Evolutionary conservation across 805 yeast genomes (phyloP), one percentile per base, ranked within the genome.

Genomic region (Zygosaccharomyces pseudorouxii): DNA sequence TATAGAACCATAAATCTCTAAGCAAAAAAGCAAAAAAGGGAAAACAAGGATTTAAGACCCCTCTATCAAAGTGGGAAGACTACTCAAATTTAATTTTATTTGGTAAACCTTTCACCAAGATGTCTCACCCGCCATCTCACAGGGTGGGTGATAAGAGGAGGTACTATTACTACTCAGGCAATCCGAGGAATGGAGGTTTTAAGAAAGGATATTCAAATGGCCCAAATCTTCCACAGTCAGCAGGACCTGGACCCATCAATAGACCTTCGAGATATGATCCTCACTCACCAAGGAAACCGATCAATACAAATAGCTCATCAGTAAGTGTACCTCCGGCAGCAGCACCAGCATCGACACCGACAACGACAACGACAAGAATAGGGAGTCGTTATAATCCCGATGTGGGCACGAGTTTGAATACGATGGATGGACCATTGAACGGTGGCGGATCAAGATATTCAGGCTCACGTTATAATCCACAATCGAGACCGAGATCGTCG

Each of bases 181-280:
- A 53, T 44, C 57, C 65, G 19, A 57, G 68, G 53, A 59, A 59
- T 30, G 43, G 53, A 2, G 52, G 49, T 25, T 40, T 48, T 3
- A 58, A 55, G 37, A 54, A 54, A 39, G 38, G 42, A 4, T 58
- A 53, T 36, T 27, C 48, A 11, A 28, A 31, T 27, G 37, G 47
- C 9, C n/a, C 42, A 25, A 38, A 25, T 11, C 30, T 44, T 14
- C 45, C 49, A n/a, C 42, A 23, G 5, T 38, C 42, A 40, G 37
- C 43, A 16, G 40, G 33, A 14, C 11, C 37, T 2, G 37, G 37
- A 11, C 37, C 37, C 10, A 8, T 33, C 11, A 33, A 33, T 14
- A 54, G 64, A 49, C 59, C 56, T 2, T 61, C 66, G 3, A 49
- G 68, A 28, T 64, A 64, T 44, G 61, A 63, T 40, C 65, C 65